Evolutionary conservation across 345 rosid genomes (phyloP), one percentile per base, ranked within the genome.

Genomic region (Rhodomyrtus tomentosa): DNA sequence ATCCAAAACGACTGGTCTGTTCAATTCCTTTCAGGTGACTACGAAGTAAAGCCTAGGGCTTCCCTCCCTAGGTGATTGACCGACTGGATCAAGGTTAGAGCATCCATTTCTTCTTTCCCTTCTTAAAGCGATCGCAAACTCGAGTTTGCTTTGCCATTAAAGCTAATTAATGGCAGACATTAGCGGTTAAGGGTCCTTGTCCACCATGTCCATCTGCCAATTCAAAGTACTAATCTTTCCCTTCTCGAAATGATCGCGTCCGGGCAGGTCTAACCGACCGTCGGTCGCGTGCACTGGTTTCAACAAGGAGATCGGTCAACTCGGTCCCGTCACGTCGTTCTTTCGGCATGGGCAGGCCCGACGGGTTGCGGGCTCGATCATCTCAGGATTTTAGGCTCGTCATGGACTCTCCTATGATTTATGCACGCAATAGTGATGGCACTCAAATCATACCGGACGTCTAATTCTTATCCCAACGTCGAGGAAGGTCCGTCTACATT

Each of bases 1-100:
- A 22, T 68, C 18, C 10, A 8, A 8, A 36, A 36, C 0, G 0
- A 36, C 36, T 2, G 7, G 20, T 24, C 36, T 68, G 45, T 36
- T 68, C 25, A 18, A 3, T 36, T 4, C 22, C 25, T 18, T 36
- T 18, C 10, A 2, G 4, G 42, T 16, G 76, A 32, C 76, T 62
- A 16, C 10, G 16, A 15, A 27, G 73, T 29, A 59, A 58, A 62
- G 76, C 42, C 76, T 7, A 62, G 21, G n/a, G n/a, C n/a, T n/a
- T n/a, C n/a, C n/a, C n/a, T n/a, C n/a, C n/a, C n/a, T 40, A 40
- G 6, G 25, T 18, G 13, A 68, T 68, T 36, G 13, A 36, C 79
- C 3, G 18, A 4, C 5, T 18, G 25, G 45, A 16, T 36, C 25
- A 7, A 68, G 76, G 24, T 8, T 16, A 18, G 45, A 68, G 13